A percentile compares a stretch with the other conserved stretches of the same genome.
These are phyloP conservation scores for Cydonia oblonga DNA, from an alignment of 331 rosid genomes.

Conservation along the genomic window DNA sequence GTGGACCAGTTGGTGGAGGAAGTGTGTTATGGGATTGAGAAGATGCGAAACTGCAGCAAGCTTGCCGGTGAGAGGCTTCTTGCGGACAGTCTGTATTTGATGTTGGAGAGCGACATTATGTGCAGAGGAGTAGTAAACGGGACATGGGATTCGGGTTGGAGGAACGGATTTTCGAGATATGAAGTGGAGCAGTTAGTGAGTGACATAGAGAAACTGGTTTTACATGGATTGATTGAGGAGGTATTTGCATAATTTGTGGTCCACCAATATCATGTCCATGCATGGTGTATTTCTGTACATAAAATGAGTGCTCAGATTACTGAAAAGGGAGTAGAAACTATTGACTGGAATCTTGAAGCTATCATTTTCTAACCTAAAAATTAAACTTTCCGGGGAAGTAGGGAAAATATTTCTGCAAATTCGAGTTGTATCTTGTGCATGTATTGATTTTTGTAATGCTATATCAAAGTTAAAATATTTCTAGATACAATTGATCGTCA, in stretches of 20 bases:
- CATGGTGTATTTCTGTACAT: background rate
- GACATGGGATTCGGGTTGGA: background rate
- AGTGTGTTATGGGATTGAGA: constrained; percentile 7
- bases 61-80: too few species aligned
- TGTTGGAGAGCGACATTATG: background rate
- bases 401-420: background rate
- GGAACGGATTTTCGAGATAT: background rate
- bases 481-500: background rate
- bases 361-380: background rate
- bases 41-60: too few species aligned
- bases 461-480: too few species aligned
- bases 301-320: background rate
- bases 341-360: background rate
- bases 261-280: background rate
- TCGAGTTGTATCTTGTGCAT: background rate
- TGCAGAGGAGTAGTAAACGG: background rate
- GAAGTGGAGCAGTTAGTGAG: background rate
- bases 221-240: background rate
- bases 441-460: background rate
- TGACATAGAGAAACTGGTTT: background rate
- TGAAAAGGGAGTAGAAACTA: background rate
- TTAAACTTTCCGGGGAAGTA: background rate
- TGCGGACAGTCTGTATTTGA: background rate
- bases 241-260: background rate
- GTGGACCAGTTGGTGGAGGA: constrained; percentile 50